Evolutionary conservation across 179 eudicot species (phyloP), one percentile per base, ranked within the genome.

Genomic region (Gypsophila paniculata): DNA sequence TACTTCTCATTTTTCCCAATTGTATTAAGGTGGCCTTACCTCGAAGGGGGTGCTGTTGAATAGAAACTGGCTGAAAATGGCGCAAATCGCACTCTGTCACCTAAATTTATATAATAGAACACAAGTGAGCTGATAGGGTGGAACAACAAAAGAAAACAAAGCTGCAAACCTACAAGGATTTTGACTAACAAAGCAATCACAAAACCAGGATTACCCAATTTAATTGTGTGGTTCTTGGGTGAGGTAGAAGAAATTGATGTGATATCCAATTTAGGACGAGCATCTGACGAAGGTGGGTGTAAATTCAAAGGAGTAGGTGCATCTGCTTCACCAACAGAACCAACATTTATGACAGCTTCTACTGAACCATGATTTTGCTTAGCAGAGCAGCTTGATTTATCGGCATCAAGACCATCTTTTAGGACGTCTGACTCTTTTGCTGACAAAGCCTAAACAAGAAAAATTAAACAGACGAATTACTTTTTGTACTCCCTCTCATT

Each of bases 31-130:
- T 66, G 72, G 59, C 73, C 49, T 17, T 86, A 92, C 98, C 98
- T 88, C 68, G 85, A 78, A 71, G 80, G 65, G 13, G 88, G 68
- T 81, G 82, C 63, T 59, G 82, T 61, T 26, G 93, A 64, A 75
- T 85, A 85, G 13, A 86, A 69, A 77, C 79, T 81, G 65, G 78
- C 77, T 15, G 91, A 80, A 76, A 83, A 60, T 54, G 89, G 55
- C 2, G 76, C 70, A 75, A 79, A 93, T 70, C 81, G 88, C 73
- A 93, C 98, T 80, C 81, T 82, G 78, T 93, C 98, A 66, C 98
- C 98, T 90, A 65, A 52, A 61, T 70, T 72, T 46, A 58, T 42
- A 71, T 42, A 70, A 51, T 48, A 59, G 64, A 9, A 11, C 22
- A 13, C 10, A 69, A 44, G 10, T 44, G 29, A 38, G 9, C 13